Evolutionary conservation across 2,329 filamentous ascomycete genomes (phyloP).

Genomic region (Cladosporium colombiae): DNA sequence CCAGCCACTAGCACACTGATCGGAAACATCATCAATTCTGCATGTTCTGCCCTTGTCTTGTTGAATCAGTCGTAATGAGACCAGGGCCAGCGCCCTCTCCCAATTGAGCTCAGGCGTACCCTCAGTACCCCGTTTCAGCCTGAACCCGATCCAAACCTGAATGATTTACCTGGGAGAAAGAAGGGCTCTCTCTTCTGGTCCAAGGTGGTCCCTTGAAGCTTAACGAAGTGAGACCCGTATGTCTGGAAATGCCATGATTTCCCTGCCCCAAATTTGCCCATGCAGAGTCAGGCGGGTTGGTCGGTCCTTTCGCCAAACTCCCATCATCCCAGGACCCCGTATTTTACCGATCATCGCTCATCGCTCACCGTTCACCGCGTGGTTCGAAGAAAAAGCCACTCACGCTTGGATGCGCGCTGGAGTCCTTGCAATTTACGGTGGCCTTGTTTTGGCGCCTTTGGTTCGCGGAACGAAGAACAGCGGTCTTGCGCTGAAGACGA

Average conservation of each 20-base stretch:
- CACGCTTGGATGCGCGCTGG: not conserved
- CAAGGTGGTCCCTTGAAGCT: not conserved
- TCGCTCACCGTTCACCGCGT: not conserved
- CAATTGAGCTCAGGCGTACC: not conserved
- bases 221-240: not conserved
- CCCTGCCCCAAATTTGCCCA: not conserved
- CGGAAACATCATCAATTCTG: not conserved
- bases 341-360: not conserved
- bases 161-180: not conserved
- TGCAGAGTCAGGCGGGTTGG: not conserved
- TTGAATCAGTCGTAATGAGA: not conserved
- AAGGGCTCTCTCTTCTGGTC: not conserved
- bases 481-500: not conserved
- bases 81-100: not conserved
- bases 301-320: not conserved
- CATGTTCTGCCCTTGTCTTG: not conserved
- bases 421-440: not conserved
- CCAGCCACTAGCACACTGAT: not conserved
- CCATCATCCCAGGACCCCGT: not conserved
- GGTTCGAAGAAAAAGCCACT: not conserved
- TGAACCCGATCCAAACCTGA: constrained; percentile 3
- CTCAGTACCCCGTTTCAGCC: not conserved
- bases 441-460: not conserved
- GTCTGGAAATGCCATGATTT: constrained; percentile 1
- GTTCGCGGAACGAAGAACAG: not conserved